phyloP scores from a whole-genome alignment of 2,329 filamentous ascomycete species.

The Exserohilum rostratum region DNA sequence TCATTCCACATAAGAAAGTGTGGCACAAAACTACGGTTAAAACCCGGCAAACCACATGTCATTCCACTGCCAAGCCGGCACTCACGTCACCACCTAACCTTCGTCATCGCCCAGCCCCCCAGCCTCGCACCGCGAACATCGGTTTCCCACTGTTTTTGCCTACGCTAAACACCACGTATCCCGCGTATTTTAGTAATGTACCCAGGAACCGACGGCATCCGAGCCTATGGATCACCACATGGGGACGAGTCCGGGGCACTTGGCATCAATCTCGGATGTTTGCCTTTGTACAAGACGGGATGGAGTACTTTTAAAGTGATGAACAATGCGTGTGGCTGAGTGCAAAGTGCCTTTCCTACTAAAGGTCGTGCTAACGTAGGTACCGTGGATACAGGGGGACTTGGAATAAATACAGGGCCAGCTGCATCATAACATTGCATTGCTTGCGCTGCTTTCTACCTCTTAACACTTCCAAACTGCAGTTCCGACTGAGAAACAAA shows the following conservation, averaged over 20 bases:
- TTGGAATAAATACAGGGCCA: background rate
- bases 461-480: background rate
- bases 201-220: slow-evolving; percentile 8
- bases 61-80: slow-evolving; percentile 15
- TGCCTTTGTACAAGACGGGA: background rate
- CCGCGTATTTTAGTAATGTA: slow-evolving; percentile 3
- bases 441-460: background rate
- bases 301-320: no score
- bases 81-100: slow-evolving; percentile 20
- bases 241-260: slow-evolving; percentile 8
- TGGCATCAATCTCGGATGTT: slow-evolving; percentile 4
- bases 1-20: background rate
- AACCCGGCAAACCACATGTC: background rate
- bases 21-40: background rate
- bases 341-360: background rate
- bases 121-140: slow-evolving; percentile 3
- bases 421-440: background rate
- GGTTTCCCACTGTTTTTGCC: background rate
- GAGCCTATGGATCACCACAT: slow-evolving; percentile 10
- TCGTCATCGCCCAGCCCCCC: slow-evolving; percentile 16
- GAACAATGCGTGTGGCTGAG: background rate
- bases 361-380: no score
- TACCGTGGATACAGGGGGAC: background rate
- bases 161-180: slow-evolving; percentile 3
- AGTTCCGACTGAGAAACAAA: background rate